Base-by-base conservation (phyloP, 495 filamentous ascomycete genomes). In the Annulohypoxylon stygium region DNA sequence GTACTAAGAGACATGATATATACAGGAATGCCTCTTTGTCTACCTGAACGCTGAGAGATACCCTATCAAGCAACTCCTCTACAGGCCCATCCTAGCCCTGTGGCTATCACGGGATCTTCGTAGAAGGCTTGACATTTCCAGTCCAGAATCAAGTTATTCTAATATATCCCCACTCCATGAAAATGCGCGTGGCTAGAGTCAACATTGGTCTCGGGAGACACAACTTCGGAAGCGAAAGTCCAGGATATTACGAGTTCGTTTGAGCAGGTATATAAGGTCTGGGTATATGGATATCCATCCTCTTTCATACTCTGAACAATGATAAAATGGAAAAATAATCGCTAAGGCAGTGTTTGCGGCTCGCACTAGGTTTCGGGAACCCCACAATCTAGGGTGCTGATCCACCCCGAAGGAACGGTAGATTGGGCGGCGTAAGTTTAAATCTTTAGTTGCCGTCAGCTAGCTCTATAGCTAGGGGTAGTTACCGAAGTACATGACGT, bases 181-280 rank as follows among this genome's bases (percentile, higher is more conserved):
- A n/a, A n/a, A n/a, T n/a, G n/a, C n/a, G n/a, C n/a, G n/a, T n/a
- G n/a, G n/a, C n/a, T n/a, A n/a, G n/a, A n/a, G n/a, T n/a, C n/a
- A n/a, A 26, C 26, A 10, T 7, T 16, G 0, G 4, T 4, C 18
- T 18, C 30, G 14, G 18, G 33, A n/a, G 4, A 18, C 37, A 9
- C 12, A 23, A 23, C 20, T 1, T 23, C 20, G 20, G 20, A 54
- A 30, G 50, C 23, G 18, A 26, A 8, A n/a, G 20, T 33, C 7
- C 3, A 10, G 25, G 50, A 54, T 14, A 12, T 2, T 34, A 3
- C 53, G 68, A 65, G 73, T 61, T 41, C 37, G 51, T 71, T 71
- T 71, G 68, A 75, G 73, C 73, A 71, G 51, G 53, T 74, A 70
- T 65, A 23, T 39, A n/a, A n/a, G n/a, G n/a, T n/a, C n/a, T n/a